A percentile compares a stretch with the other conserved stretches of the same genome.
Conservation (phyloP, 2,329 filamentous ascomycete species). For the Colletotrichum sidae region DNA sequence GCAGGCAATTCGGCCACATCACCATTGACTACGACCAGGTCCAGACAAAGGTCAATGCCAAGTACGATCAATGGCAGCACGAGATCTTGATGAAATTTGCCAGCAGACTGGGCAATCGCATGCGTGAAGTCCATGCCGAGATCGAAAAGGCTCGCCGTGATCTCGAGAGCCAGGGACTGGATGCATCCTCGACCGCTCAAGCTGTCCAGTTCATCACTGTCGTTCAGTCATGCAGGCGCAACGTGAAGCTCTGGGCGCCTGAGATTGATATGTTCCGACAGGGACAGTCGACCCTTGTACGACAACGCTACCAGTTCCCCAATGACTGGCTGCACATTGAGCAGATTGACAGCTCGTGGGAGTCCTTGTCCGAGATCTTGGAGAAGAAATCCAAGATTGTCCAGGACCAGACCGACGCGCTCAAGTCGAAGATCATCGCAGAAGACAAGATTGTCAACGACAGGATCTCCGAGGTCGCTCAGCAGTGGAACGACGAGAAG, state of each 20-base stretch:
- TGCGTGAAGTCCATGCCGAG: constrained; percentile 92
- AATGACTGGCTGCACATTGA: constrained; percentile 95
- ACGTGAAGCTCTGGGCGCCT: constrained; percentile 92
- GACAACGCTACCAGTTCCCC: constrained; percentile 94
- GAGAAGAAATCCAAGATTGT: constrained; percentile 94
- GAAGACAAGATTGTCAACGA: constrained; percentile 93
- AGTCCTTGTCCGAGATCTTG: constrained; percentile 90
- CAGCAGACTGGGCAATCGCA: constrained; percentile 85
- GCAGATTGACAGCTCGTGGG: constrained; percentile 97
- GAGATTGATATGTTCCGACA: constrained; percentile 97
- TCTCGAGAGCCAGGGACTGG: constrained; percentile 90
- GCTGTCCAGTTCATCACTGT: constrained; percentile 99
- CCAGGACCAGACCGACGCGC: constrained; percentile 93
- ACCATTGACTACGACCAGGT: constrained; percentile 99
- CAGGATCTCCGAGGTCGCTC: constrained; percentile 86
- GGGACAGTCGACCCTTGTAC: constrained; percentile 89
- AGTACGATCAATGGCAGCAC: constrained; percentile 99
- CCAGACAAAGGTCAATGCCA: constrained; percentile 97
- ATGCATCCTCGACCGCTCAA: constrained; percentile 94
- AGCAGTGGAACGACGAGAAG: constrained; percentile 95
- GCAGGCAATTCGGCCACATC: constrained; percentile 91
- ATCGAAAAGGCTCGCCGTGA: constrained; percentile 91
- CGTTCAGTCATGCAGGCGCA: constrained; percentile 94
- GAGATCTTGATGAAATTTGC: constrained; percentile 97
- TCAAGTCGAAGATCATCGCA: constrained; percentile 93